Evolutionary conservation across 108 stramenopile genomes (phyloP).

Genomic region (Pseudonitzschia multiseries): DNA sequence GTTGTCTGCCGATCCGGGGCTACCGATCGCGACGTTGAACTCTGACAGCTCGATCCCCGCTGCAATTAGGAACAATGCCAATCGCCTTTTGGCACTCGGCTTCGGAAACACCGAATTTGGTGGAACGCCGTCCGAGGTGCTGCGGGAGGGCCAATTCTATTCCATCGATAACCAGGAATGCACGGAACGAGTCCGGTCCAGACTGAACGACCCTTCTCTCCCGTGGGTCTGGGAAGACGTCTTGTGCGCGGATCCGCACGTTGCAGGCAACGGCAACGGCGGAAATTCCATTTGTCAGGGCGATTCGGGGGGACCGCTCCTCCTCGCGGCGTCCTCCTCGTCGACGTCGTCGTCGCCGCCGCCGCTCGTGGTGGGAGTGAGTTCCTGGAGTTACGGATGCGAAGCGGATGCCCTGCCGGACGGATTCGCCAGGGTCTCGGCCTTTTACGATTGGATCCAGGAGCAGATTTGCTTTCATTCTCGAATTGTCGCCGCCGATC

Average conservation of each 20-base stretch:
- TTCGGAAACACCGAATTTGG: constrained; percentile 1
- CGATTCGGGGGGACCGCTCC: constrained; percentile 28
- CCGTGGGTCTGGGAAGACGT: constrained; percentile 1
- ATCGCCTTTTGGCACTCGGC: not conserved
- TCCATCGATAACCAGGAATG: constrained; percentile 11
- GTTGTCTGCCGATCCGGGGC: not conserved
- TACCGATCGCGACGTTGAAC: constrained; percentile 13
- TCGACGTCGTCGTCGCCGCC: not conserved
- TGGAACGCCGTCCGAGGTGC: not conserved
- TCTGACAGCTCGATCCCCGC: not conserved
- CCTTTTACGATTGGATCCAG: constrained; percentile 23
- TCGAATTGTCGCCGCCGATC: not conserved
- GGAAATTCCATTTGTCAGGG: constrained; percentile 16
- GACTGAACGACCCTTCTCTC: not conserved
- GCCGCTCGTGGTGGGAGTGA: constrained; percentile 11
- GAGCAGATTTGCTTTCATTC: constrained; percentile 25
- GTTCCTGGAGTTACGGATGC: constrained; percentile 15
- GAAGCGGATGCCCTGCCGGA: constrained; percentile 8
- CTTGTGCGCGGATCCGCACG: constrained; percentile 9
- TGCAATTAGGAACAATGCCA: not conserved
- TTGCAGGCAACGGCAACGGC: not conserved
- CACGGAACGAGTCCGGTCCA: not conserved
- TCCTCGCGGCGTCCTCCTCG: not conserved
- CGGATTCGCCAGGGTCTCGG: constrained; percentile 29
- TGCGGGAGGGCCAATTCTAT: not conserved